Evolutionary conservation across 1,284 basidiomycete species (phyloP).

Genomic region (Grifola frondosa): DNA sequence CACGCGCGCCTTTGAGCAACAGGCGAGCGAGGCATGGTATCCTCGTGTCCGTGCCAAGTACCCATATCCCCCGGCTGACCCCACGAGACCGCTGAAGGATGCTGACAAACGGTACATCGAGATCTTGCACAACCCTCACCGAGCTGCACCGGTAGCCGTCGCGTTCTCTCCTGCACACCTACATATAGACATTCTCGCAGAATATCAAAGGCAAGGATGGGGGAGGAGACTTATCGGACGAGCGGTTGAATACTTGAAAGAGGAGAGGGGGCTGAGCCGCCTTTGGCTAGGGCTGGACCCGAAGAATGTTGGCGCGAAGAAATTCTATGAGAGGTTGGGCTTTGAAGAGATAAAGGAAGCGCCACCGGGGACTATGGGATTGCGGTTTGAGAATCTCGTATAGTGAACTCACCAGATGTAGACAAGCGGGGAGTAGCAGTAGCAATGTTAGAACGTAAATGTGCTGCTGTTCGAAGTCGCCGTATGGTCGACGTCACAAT

Average conservation of each 20-base stretch:
- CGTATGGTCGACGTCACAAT: no score
- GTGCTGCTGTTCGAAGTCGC: neutral
- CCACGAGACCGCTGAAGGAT: slow-evolving; percentile 35
- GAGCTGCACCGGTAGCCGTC: slow-evolving; percentile 46
- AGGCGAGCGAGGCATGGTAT: slow-evolving; percentile 56
- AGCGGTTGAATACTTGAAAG: slow-evolving; percentile 50
- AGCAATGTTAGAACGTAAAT: neutral
- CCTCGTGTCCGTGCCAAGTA: slow-evolving; percentile 55
- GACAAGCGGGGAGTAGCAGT: slow-evolving; percentile 7
- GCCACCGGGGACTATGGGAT: slow-evolving; percentile 44
- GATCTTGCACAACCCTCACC: slow-evolving; percentile 48
- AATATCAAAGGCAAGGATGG: slow-evolving; percentile 62
- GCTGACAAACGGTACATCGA: slow-evolving; percentile 52
- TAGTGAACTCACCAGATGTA: neutral
- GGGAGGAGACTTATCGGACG: slow-evolving; percentile 54
- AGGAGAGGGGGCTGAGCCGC: slow-evolving; percentile 42
- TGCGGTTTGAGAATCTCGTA: slow-evolving; percentile 45
- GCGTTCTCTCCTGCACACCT: slow-evolving; percentile 62
- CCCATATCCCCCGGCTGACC: slow-evolving; percentile 34
- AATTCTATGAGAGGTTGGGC: slow-evolving; percentile 57
- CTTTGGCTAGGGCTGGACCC: slow-evolving; percentile 65
- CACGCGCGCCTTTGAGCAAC: slow-evolving; percentile 55
- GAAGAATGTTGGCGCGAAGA: slow-evolving; percentile 52
- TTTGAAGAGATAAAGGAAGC: slow-evolving; percentile 53
- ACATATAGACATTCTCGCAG: slow-evolving; percentile 64